Evolutionary conservation across 768 basidiomycete genomes (phyloP).

Genomic region (Leccinum pellstonianum): DNA sequence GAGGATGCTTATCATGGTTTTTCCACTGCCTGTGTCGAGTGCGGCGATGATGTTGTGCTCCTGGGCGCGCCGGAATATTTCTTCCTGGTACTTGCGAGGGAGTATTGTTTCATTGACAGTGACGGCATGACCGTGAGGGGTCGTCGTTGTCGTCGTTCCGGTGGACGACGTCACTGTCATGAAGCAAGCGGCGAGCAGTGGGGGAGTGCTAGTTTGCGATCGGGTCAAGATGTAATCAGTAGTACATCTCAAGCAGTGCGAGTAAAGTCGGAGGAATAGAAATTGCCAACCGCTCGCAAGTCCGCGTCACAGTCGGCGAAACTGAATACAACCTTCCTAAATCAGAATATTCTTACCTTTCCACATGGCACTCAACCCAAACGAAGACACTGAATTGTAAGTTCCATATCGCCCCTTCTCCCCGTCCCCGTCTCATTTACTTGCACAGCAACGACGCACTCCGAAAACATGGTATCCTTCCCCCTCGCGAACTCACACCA

Average conservation of each 20-base stretch:
- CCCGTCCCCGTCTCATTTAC: not conserved
- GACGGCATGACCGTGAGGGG: slow-evolving; percentile 25
- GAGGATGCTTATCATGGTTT: slow-evolving; percentile 57
- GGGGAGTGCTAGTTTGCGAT: slow-evolving; percentile 13
- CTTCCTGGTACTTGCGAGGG: slow-evolving; percentile 54
- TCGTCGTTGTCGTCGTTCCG: slow-evolving; percentile 20
- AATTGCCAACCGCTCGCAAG: slow-evolving; percentile 21
- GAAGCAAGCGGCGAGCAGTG: slow-evolving; percentile 13
- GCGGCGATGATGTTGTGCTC: slow-evolving; percentile 56
- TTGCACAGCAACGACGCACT: slow-evolving; percentile 84
- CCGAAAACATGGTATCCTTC: slow-evolving; percentile 88
- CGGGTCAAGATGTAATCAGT: slow-evolving; percentile 17
- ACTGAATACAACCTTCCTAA: slow-evolving; percentile 34
- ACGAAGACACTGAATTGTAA: slow-evolving; percentile 98
- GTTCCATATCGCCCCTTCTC: slow-evolving; percentile 25
- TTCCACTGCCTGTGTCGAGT: slow-evolving; percentile 59
- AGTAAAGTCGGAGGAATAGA: slow-evolving; percentile 1
- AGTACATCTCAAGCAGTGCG: slow-evolving; percentile 19
- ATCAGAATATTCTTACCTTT: slow-evolving; percentile 10
- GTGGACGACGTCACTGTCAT: slow-evolving; percentile 28
- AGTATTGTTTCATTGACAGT: slow-evolving; percentile 39
- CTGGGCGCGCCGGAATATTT: slow-evolving; percentile 52
- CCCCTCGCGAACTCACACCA: slow-evolving; percentile 72
- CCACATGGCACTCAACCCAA: slow-evolving; percentile 64
- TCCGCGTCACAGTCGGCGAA: slow-evolving; percentile 21